phyloP scores from a whole-genome alignment of 805 yeast genomes.

The Metschnikowia arizonensis region DNA sequence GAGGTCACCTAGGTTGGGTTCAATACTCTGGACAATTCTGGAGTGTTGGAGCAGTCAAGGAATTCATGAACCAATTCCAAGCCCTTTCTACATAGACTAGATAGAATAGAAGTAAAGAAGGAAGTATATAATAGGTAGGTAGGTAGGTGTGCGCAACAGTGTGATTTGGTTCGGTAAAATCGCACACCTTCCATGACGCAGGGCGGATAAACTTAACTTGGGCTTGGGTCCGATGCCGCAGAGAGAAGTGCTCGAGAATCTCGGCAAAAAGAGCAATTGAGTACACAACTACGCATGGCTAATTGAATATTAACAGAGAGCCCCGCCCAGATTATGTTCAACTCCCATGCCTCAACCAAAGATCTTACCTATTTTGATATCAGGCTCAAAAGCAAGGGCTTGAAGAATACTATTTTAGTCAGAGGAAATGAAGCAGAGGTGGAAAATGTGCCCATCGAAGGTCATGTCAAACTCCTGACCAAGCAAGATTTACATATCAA shows the following conservation, averaged over 20 bases:
- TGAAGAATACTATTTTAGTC: constrained; percentile 40
- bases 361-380: constrained; percentile 36
- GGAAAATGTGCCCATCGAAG: constrained; percentile 41
- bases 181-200: not conserved
- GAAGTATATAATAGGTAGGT: not conserved
- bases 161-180: not conserved
- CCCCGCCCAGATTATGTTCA: constrained; percentile 1
- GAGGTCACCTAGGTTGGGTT: constrained; percentile 86
- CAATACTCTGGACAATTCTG: constrained; percentile 58
- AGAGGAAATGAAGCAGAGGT: constrained; percentile 45
- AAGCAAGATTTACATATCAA: constrained; percentile 41
- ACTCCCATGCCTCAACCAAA: constrained; percentile 5
- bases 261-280: constrained; percentile 2
- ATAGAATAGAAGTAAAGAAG: not conserved
- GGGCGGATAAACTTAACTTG: constrained; percentile 1
- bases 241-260: not conserved
- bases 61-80: constrained; percentile 28
- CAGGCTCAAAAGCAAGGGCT: constrained; percentile 35
- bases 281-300: not conserved
- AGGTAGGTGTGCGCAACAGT: too few species aligned
- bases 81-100: not conserved
- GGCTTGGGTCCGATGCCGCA: not conserved
- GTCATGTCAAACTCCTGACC: constrained; percentile 44
- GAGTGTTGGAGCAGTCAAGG: constrained; percentile 42
- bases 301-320: not conserved